Evolutionary conservation across 768 basidiomycete species (phyloP).

Genomic region (Lactifluus echinatus): DNA sequence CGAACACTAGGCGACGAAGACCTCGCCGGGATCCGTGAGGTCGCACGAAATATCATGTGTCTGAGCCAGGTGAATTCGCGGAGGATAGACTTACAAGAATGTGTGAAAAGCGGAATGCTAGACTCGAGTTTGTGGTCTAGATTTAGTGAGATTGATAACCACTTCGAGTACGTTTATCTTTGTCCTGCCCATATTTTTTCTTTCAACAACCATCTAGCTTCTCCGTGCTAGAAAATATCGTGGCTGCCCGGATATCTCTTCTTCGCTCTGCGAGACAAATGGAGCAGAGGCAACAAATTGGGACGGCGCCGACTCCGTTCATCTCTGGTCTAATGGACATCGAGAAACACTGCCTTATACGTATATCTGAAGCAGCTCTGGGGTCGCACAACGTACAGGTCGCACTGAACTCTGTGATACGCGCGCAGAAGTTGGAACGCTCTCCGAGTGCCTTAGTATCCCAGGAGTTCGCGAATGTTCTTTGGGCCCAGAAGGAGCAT

Average conservation of each 20-base stretch:
- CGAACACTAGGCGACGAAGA: slow-evolving; percentile 67
- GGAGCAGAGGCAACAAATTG: slow-evolving; percentile 71
- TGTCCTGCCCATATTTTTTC: not conserved
- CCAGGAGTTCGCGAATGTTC: slow-evolving; percentile 79
- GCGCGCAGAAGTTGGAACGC: slow-evolving; percentile 55
- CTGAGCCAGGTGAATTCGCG: slow-evolving; percentile 68
- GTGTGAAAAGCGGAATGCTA: slow-evolving; percentile 28
- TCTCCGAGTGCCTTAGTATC: slow-evolving; percentile 45
- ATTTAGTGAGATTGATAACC: slow-evolving; percentile 40
- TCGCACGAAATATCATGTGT: slow-evolving; percentile 67
- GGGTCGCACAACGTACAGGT: slow-evolving; percentile 61
- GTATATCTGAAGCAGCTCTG: slow-evolving; percentile 65
- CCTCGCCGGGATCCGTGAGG: slow-evolving; percentile 63
- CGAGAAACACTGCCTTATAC: slow-evolving; percentile 64
- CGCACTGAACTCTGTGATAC: slow-evolving; percentile 76
- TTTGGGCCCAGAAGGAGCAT: slow-evolving; percentile 86
- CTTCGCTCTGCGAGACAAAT: slow-evolving; percentile 59
- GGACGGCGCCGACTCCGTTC: slow-evolving; percentile 53
- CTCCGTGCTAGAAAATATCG: slow-evolving; percentile 59
- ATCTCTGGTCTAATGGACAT: slow-evolving; percentile 41
- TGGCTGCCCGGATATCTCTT: slow-evolving; percentile 78
- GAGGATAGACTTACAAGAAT: slow-evolving; percentile 35
- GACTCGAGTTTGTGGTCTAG: slow-evolving; percentile 33
- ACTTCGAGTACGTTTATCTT: slow-evolving; percentile 52
- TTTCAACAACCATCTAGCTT: slow-evolving; percentile 44